Evolutionary conservation across 192 early-diverging fungal genomes (phyloP).

Genomic region (Podila epigama): DNA sequence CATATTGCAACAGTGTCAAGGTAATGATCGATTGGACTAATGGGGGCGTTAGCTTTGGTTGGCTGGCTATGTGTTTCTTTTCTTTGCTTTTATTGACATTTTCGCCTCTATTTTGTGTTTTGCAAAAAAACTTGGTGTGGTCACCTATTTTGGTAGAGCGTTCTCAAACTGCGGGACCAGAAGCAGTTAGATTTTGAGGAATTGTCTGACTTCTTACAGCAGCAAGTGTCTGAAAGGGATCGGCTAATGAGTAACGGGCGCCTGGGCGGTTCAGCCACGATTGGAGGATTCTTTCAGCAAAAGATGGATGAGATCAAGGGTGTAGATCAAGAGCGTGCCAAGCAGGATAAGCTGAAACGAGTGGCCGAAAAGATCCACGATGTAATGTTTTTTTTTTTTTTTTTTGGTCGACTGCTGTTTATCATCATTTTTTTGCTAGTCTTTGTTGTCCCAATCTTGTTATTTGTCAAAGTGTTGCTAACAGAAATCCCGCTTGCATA

Average conservation of each 20-base stretch:
- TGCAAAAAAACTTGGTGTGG: too few relatives aligned
- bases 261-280: constrained; percentile 56
- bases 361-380: constrained; percentile 76
- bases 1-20: constrained; percentile 80
- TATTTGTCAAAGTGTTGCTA: background rate
- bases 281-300: constrained; percentile 84
- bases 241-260: constrained; percentile 70
- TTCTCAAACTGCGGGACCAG: constrained; percentile 86
- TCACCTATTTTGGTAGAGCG: too few relatives aligned
- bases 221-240: constrained; percentile 75
- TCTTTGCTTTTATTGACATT: background rate
- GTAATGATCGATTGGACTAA: constrained; percentile 36
- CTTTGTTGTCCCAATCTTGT: background rate
- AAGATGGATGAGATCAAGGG: constrained; percentile 91
- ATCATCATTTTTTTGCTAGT: background rate
- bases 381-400: constrained; percentile 45
- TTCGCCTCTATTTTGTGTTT: background rate
- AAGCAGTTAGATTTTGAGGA: constrained; percentile 97
- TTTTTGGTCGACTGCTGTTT: background rate
- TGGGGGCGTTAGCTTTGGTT: too few relatives aligned
- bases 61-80: background rate
- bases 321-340: constrained; percentile 81
- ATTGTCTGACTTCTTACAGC: constrained; percentile 78
- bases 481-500: background rate
- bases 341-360: constrained; percentile 80